phyloP scores from a whole-genome alignment of 2,329 filamentous ascomycete species.

The Pezicula neosporulosa region DNA sequence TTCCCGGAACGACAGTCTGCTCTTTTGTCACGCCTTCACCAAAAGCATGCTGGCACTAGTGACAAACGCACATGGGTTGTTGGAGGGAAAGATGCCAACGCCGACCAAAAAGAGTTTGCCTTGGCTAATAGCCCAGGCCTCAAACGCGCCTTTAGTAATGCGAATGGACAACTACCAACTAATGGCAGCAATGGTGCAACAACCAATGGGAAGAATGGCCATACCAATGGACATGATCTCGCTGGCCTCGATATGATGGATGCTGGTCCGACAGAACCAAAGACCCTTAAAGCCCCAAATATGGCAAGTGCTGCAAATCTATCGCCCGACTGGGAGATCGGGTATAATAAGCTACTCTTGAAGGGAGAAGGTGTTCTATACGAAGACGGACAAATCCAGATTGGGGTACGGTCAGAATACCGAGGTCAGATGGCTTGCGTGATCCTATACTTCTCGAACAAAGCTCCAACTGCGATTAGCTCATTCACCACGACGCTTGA shows the following conservation, averaged over 20 bases:
- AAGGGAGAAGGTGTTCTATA: conserved; percentile 84
- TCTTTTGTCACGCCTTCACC: conserved; percentile 84
- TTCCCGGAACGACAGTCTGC: conserved; percentile 95
- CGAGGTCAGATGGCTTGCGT: conserved; percentile 92
- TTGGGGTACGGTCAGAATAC: conserved; percentile 91
- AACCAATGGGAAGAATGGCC: conserved; percentile 47
- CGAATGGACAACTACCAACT: conserved; percentile 36
- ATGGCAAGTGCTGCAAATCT: conserved; percentile 89
- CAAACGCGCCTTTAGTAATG: conserved; percentile 75
- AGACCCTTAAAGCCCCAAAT: conserved; percentile 68
- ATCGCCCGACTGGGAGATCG: conserved; percentile 90
- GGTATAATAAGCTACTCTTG: conserved; percentile 80
- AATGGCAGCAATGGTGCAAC: conserved; percentile 43
- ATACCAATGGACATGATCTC: conserved; percentile 62
- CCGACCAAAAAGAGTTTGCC: conserved; percentile 73
- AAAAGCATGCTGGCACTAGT: conserved; percentile 88
- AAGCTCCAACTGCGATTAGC: conserved; percentile 77
- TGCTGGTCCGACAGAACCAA: conserved; percentile 52
- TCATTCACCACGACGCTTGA: conserved; percentile 95
- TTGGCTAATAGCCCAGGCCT: conserved; percentile 78
- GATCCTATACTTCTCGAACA: conserved; percentile 95
- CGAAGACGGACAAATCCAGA: conserved; percentile 90
- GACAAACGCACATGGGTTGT: conserved; percentile 97
- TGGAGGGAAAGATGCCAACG: conserved; percentile 92
- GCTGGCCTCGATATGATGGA: conserved; percentile 77